Base-by-base conservation (phyloP, 2,329 filamentous ascomycete species). In the Cytospora schulzeri region DNA sequence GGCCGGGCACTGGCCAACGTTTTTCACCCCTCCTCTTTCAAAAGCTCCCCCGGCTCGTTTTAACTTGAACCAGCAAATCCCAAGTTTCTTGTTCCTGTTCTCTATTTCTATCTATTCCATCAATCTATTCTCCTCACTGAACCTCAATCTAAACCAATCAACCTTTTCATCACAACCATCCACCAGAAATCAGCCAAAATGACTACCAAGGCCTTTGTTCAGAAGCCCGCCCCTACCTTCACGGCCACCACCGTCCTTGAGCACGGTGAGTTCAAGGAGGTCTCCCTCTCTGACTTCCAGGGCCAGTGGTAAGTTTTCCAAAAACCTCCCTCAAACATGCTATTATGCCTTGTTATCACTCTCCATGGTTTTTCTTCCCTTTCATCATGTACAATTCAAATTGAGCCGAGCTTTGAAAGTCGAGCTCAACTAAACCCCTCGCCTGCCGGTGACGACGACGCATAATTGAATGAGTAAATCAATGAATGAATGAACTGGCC, bases 161-260 rank as follows among this genome's bases (percentile, higher is more conserved):
- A n/a, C 29, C 51, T 15, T 58, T 51, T 31, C 58, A 15, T 6
- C 15, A 6, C 12, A 4, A 29, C 35, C 50, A 9, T 56, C 51
- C 35, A 31, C 35, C 38, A n/a, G 31, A 54, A 52, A 60, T 29
- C 56, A 60, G 48, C 50, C 69, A 75, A 56, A 33, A 81, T 81
- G 79, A 79, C 79, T 68, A 69, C 76, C 60, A 66, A 66, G 65
- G 79, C 79, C 52, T 80, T 80, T 68, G 79, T 84, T 64, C 80
- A 82, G 71, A 75, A 77, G 57, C 80, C 79, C 64, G 81, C 81
- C 41, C 81, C 81, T 45, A 76, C 67, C 68, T 84, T 84, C 75
- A 82, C 73, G 66, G 79, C 80, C 68, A 80, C 77, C 66, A 81
- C 81, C 69, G 76, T 83, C 72, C 80, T 83, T 69, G 76, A 81